Conservation (phyloP, 163 green algal genomes). For the Scenedesmus sp. region DNA sequence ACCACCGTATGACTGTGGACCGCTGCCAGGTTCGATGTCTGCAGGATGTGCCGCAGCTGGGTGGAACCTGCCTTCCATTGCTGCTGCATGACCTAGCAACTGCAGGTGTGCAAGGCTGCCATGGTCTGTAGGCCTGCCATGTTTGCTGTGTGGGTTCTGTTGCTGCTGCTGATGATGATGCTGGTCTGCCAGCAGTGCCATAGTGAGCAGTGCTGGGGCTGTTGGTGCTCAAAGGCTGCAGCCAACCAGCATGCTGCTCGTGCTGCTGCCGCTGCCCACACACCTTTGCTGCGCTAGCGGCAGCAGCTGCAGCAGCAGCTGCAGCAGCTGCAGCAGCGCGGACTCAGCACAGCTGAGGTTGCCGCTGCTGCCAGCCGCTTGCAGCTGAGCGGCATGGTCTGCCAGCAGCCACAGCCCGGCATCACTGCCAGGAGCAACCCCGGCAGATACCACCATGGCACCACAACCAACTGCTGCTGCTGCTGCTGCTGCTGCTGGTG, state of each 20-base stretch:
- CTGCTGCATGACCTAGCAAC: background rate
- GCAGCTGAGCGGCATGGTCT: constrained; percentile 39
- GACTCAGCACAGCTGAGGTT: constrained; percentile 1
- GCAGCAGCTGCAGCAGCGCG: background rate
- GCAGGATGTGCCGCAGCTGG: background rate
- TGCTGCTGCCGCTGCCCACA: background rate
- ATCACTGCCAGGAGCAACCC: constrained; percentile 3
- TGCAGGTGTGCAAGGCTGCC: background rate
- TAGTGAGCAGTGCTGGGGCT: too few relatives aligned
- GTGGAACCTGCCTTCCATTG: background rate
- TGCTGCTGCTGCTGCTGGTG: too few relatives aligned
- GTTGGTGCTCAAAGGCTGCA: too few relatives aligned
- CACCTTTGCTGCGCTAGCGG: background rate
- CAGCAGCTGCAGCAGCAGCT: background rate
- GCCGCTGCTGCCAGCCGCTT: constrained; percentile 17
- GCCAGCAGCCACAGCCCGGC: constrained; percentile 46
- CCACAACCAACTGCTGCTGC: background rate
- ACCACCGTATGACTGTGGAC: background rate
- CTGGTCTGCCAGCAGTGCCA: background rate
- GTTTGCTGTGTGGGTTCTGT: too few relatives aligned
- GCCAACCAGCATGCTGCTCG: too few relatives aligned
- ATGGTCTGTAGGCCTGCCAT: background rate
- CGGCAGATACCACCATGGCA: background rate
- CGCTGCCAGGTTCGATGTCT: background rate
- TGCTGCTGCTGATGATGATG: constrained; percentile 20